Evolutionary conservation across 805 yeast species (phyloP), one percentile per base, ranked within the genome.

Genomic region (Barnettozyma siamensis): DNA sequence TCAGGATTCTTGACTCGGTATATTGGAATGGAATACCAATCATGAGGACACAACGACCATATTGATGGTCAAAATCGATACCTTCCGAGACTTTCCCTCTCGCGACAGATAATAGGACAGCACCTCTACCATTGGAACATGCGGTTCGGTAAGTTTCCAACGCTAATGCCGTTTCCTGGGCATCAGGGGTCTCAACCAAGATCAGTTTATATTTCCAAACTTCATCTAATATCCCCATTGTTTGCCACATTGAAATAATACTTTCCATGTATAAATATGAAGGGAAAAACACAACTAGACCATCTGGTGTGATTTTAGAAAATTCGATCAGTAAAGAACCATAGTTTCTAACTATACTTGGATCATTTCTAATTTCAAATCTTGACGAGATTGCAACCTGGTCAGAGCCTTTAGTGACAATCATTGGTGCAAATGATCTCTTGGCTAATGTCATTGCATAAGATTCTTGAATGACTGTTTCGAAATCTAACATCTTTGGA

Each of bases 11-110:
- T 4, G 97, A 89, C 59, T 93, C 99, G 0, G 99, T 93, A 63
- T 93, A 93, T 71, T 93, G 99, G 73, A 93, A 93, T 0, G 99
- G 99, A 50, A 93, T 95, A 50, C 99, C 99, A 63, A 93, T 91
- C 97, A 93, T 91, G 46, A 93, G 70, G 46, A 93, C 99, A 0
- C 98, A 88, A 57, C 99, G 77, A 12, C 99, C 99, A 61, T 85
- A 93, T 50, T 93, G 99, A 60, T 93, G 96, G 59, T 93, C 98
- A 67, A 93, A 93, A 88, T 93, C 99, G 52, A 93, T 93, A 46
- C 99, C 99, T 64, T 93, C 99, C 1, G 95, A 85, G 1, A 93
- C 99, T 59, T 93, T 93, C 8, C 99, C 99, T 73, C 99, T 88
- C 12, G 99, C 99, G 45, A 93, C 99, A 28, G 96, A 88, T 31